phyloP scores from a whole-genome alignment of 139 green algal species.

The Asterochloris erici region DNA sequence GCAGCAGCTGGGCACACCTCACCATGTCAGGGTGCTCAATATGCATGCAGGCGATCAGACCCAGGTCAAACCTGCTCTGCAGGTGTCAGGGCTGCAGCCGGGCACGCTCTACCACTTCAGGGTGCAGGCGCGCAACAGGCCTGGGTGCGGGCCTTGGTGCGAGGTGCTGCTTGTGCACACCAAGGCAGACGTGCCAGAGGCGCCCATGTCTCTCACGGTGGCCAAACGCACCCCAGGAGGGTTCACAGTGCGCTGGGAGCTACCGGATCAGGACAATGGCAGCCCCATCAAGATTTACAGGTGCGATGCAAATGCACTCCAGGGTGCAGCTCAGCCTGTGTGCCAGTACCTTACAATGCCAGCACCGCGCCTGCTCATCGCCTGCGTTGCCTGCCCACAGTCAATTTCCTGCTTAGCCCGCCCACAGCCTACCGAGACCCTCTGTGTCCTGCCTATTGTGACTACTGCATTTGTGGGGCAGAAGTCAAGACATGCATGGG shows the following conservation, averaged over 20 bases:
- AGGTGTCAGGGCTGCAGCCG: not conserved
- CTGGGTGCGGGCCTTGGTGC: not conserved
- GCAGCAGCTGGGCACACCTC: too few relatives aligned
- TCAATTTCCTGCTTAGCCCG: too few relatives aligned
- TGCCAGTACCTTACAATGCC: too few relatives aligned
- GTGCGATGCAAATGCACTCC: not conserved
- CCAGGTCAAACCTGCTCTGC: not conserved
- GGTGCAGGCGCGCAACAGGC: constrained; percentile 1
- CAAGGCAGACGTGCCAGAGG: not conserved
- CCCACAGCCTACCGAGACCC: too few relatives aligned
- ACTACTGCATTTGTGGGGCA: too few relatives aligned
- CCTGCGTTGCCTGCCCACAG: too few relatives aligned
- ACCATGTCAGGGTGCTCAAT: too few relatives aligned
- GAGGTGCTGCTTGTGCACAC: not conserved
- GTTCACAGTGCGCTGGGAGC: constrained; percentile 1
- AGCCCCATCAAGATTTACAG: not conserved
- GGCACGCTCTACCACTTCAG: constrained; percentile 9
- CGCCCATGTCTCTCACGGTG: not conserved
- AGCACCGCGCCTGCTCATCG: too few relatives aligned
- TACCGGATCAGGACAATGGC: constrained; percentile 2
- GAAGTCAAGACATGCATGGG: too few relatives aligned
- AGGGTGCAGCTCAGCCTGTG: too few relatives aligned
- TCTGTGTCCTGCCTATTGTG: too few relatives aligned
- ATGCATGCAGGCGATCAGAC: too few relatives aligned
- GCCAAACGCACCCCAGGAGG: not conserved